Evolutionary conservation across 179 eudicot species (phyloP), one percentile per base, ranked within the genome.

Genomic region (Sideroxylon spinosum): DNA sequence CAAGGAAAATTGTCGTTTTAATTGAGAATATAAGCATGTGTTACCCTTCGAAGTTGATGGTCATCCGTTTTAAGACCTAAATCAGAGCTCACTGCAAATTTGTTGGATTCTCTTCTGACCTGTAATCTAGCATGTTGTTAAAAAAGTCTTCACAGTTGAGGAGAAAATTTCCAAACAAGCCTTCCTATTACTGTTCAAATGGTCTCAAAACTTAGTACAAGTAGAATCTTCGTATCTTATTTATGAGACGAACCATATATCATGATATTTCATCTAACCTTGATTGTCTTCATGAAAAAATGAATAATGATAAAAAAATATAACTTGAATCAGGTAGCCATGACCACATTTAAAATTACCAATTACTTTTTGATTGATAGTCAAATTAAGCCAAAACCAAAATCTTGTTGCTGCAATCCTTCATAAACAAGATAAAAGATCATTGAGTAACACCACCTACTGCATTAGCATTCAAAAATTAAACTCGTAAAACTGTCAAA

Each of bases 101-200:
- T 75, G 2, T 79, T 68, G 71, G 86, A 86, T 72, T 91, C 90
- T 82, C 90, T 90, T 83, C 97, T 87, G 70, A 95, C 96, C 99
- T 93, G 84, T 23, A 66, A 62, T 25, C 69, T 32, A 46, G 44
- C 17, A 61, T 22, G 6, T n/a, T 4, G 76, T 25, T 20, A 25
- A 49, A 44, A 78, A 44, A 8, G 20, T 23, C 9, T 46, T 49
- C 23, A 75, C 2, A 48, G 2, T 32, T 22, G 9, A 63, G 17
- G 59, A 62, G 60, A 44, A 22, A 19, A 44, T 16, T 13, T 12
- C 9, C 14, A 25, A 62, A 28, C 53, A 22, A 14, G 28, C 50
- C 56, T 57, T 1, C 48, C 17, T 29, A 7, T 70, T 53, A 71
- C 61, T 26, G 2, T 22, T 23, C 57, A 37, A 16, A 70, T 49